Base-by-base conservation (phyloP, 345 rosid species). In the Cardamine resedifolia region DNA sequence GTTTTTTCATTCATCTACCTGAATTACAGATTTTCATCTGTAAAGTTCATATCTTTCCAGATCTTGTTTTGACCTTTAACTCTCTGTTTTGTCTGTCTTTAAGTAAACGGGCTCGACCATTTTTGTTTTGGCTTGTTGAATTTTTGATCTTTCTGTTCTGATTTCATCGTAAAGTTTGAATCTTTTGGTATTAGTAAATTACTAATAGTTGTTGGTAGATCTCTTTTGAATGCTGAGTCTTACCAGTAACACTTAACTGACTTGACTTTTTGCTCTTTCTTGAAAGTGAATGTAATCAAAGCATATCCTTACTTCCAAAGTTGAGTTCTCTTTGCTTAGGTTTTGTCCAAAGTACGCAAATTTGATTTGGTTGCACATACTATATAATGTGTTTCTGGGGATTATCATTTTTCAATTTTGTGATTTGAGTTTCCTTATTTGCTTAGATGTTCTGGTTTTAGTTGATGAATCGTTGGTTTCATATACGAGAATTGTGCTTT, bases 21-120 rank as follows among this genome's bases (percentile, higher is more conserved):
- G 20, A 49, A n/a, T 33, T 26, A 43, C 20, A 58, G 53, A 58
- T 48, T 74, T 34, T 48, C 20, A 27, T 55, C 55, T 66, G 65
- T 70, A 70, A 57, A 58, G 45, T 33, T 56, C 8, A 59, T 12
- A 1, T 28, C 28, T 19, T 57, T 49, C 15, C 48, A 64, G 72
- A 77, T 70, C 76, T 41, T 69, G 12, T 33, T 58, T 26, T 31
- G 50, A n/a, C 30, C 38, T 53, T n/a, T 18, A 55, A 33, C 23
- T 45, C 48, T 51, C 68, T 75, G 74, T 61, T 24, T 74, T 72
- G 38, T 56, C 71, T 74, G 66, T 47, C 7, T 38, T 44, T 65
- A 63, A 69, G 52, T 63, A 45, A 68, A 44, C 12, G 28, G 48
- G 36, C 19, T 55, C 70, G 47, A 26, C 16, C 49, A 12, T 16